Conservation (phyloP, 306 rosid genomes). For the Sicyos baderoa region DNA sequence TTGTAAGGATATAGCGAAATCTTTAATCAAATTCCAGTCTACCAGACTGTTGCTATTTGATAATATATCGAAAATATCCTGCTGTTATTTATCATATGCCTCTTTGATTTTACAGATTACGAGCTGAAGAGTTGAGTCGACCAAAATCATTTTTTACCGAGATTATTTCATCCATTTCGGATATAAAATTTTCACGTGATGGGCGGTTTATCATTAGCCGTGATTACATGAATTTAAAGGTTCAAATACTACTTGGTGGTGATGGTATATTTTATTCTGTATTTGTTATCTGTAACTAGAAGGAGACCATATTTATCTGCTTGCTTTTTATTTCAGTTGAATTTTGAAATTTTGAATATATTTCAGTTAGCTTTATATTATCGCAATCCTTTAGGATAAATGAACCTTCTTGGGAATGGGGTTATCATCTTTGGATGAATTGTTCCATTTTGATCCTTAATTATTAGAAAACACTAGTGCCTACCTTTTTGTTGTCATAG, state of each 20-base stretch:
- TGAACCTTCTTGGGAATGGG: not conserved
- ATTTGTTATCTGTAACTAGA: not conserved
- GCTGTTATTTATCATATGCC: slow-evolving; percentile 23
- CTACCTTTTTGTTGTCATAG: not conserved
- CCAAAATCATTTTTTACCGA: slow-evolving; percentile 47
- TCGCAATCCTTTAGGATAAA: not conserved
- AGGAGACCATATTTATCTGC: not conserved
- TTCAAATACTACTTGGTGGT: slow-evolving; percentile 11
- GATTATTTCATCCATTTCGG: slow-evolving; percentile 50
- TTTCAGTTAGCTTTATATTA: not conserved
- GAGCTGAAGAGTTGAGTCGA: slow-evolving; percentile 34
- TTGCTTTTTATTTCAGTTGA: not conserved
- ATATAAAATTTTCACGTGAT: slow-evolving; percentile 46
- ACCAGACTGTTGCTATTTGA: slow-evolving; percentile 10
- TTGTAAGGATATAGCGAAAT: slow-evolving; percentile 3
- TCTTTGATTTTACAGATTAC: slow-evolving; percentile 44
- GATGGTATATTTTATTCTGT: not conserved
- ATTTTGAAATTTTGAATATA: not conserved
- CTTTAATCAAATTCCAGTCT: slow-evolving; percentile 1
- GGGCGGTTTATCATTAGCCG: slow-evolving; percentile 55
- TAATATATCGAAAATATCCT: slow-evolving; percentile 1
- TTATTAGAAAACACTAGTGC: not conserved
- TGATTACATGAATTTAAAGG: slow-evolving; percentile 68
- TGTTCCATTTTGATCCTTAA: not conserved
- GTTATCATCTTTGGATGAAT: not conserved